A percentile compares a stretch with the other conserved stretches of the same genome.
Evolutionary conservation across 2,329 filamentous ascomycete genomes (phyloP).

Genomic region (Stemphylium beticola): DNA sequence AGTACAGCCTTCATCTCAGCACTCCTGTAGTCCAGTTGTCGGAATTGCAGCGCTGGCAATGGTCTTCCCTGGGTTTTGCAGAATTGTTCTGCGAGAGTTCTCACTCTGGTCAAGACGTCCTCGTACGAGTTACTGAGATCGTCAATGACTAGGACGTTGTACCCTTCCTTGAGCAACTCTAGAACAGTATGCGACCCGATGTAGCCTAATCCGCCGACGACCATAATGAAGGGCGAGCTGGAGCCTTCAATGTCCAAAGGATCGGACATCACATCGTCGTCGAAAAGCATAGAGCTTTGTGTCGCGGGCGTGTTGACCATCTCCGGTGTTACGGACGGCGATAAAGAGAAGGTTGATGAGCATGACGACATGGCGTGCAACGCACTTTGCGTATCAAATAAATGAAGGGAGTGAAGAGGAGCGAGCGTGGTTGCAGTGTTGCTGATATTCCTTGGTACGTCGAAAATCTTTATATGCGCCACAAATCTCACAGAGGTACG

Average conservation of each 20-base stretch:
- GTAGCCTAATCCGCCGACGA: slow-evolving; percentile 62
- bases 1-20: slow-evolving; percentile 52
- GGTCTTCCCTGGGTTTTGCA: slow-evolving; percentile 49
- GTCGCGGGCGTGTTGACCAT: slow-evolving; percentile 53
- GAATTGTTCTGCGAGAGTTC: slow-evolving; percentile 43
- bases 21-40: slow-evolving; percentile 57
- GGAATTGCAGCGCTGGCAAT: slow-evolving; percentile 55
- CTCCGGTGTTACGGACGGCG: slow-evolving; percentile 31
- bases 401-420: slow-evolving; percentile 19
- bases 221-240: slow-evolving; percentile 54
- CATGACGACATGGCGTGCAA: slow-evolving; percentile 34
- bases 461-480: slow-evolving; percentile 45
- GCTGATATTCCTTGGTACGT: slow-evolving; percentile 28
- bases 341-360: slow-evolving; percentile 38
- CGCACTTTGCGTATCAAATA: slow-evolving; percentile 30
- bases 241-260: slow-evolving; percentile 49
- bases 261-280: slow-evolving; percentile 55
- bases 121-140: slow-evolving; percentile 55
- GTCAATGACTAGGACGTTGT: slow-evolving; percentile 59
- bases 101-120: slow-evolving; percentile 48
- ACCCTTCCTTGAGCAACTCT: slow-evolving; percentile 60
- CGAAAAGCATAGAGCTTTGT: slow-evolving; percentile 54
- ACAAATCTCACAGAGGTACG: slow-evolving; percentile 25
- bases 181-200: slow-evolving; percentile 64
- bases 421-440: slow-evolving; percentile 22